Percentiles rank a stretch among this genome's conserved stretches.
Conservation (phyloP, 306 rosid species). For the Cajanus cajan region DNA sequence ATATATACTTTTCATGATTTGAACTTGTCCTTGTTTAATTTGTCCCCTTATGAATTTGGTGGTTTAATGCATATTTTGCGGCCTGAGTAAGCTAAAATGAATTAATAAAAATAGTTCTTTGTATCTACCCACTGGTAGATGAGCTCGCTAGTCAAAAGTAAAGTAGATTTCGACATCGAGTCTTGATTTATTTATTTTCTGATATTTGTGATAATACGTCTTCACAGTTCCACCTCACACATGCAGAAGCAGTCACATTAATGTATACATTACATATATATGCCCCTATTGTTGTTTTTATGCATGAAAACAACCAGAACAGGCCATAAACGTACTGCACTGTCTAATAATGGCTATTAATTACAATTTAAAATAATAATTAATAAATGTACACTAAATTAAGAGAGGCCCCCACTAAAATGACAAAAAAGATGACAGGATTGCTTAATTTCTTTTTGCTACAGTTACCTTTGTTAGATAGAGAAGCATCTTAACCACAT, state of each 20-base stretch:
- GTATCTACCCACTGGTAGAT: constrained; percentile 7
- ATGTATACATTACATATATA: constrained; percentile 11
- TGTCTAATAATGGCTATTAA: constrained; percentile 33
- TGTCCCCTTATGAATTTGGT: not conserved
- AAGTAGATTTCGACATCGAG: constrained; percentile 20
- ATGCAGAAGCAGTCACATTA: constrained; percentile 32
- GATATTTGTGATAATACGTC: constrained; percentile 9
- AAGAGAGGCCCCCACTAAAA: constrained; percentile 36
- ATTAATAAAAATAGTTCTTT: not conserved
- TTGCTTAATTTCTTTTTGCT: constrained; percentile 27
- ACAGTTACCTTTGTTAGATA: constrained; percentile 22
- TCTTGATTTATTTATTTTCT: not conserved
- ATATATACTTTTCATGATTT: too few species aligned
- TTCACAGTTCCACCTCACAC: constrained; percentile 25
- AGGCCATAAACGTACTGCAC: constrained; percentile 31
- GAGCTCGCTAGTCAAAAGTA: constrained; percentile 23
- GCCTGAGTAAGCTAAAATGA: not conserved
- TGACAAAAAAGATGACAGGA: constrained; percentile 4
- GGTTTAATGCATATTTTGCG: not conserved
- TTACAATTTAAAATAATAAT: not conserved
- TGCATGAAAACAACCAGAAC: constrained; percentile 34
- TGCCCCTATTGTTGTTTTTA: constrained; percentile 19
- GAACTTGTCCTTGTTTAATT: not conserved
- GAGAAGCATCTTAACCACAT: constrained; percentile 37
- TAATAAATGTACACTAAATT: not conserved